Conservation (phyloP, 805 yeast species). For the Metschnikowia rubicola region DNA sequence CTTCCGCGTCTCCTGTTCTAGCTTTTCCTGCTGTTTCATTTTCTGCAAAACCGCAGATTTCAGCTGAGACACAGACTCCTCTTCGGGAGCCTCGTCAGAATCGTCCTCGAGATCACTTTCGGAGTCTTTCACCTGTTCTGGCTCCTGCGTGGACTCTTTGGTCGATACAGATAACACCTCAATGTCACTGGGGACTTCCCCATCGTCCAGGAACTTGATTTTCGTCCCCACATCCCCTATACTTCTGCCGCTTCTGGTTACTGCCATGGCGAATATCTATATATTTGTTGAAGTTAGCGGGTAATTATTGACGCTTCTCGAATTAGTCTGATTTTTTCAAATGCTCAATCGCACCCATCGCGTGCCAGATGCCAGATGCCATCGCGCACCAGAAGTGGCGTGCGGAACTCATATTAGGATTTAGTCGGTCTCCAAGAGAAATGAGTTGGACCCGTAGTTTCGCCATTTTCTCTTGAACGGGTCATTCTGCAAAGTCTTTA, state of each 20-base stretch:
- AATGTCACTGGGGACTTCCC: slow-evolving; percentile 16
- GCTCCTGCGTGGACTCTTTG: slow-evolving; percentile 13
- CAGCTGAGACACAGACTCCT: slow-evolving; percentile 33
- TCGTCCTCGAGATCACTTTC: slow-evolving; percentile 17
- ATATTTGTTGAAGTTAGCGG: neutral
- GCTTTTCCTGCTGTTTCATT: slow-evolving; percentile 21
- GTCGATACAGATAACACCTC: slow-evolving; percentile 11
- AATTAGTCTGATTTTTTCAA: neutral
- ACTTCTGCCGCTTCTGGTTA: slow-evolving; percentile 27
- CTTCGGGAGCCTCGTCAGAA: slow-evolving; percentile 42
- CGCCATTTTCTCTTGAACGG: slow-evolving; percentile 29
- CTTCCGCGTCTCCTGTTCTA: slow-evolving; percentile 24
- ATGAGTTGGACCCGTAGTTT: slow-evolving; percentile 34
- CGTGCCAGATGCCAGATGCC: slow-evolving; percentile 3
- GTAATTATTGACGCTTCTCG: neutral
- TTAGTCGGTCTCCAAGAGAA: slow-evolving; percentile 10
- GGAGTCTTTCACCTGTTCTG: slow-evolving; percentile 16
- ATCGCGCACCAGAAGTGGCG: slow-evolving; percentile 10
- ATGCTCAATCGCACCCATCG: slow-evolving; percentile 3
- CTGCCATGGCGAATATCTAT: slow-evolving; percentile 21
- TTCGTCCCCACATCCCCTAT: slow-evolving; percentile 22
- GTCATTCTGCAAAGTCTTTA: slow-evolving; percentile 23
- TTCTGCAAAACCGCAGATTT: slow-evolving; percentile 26
- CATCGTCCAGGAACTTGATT: slow-evolving; percentile 33
- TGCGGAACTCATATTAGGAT: slow-evolving; percentile 7